Evolutionary conservation across 1,284 basidiomycete species (phyloP).

Genomic region (Ustilago curta): DNA sequence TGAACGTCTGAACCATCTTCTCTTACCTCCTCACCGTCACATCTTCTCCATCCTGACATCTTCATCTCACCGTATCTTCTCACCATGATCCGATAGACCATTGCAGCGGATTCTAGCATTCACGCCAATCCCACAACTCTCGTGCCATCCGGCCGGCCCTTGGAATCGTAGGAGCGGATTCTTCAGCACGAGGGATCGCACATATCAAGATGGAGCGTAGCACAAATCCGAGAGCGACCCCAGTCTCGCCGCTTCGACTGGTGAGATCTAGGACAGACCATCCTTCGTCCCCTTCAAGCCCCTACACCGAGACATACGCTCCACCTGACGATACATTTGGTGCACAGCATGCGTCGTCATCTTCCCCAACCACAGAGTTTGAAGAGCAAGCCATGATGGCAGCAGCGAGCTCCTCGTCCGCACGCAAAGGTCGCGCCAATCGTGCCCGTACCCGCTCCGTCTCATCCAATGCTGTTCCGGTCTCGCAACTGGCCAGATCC

Average conservation of each 20-base stretch:
- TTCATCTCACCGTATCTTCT: background rate
- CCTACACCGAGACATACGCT: background rate
- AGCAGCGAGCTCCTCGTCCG: constrained; percentile 28
- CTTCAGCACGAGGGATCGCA: background rate
- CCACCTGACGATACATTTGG: background rate
- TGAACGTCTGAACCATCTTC: too few species aligned
- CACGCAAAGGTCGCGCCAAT: constrained; percentile 27
- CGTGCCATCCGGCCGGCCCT: constrained; percentile 2
- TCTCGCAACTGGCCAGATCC: constrained; percentile 29
- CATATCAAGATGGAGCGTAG: constrained; percentile 2
- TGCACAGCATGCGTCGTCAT: background rate
- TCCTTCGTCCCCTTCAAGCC: constrained; percentile 6
- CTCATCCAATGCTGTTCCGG: constrained; percentile 40
- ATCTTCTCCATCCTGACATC: background rate
- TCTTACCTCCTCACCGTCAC: background rate
- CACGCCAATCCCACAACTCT: background rate
- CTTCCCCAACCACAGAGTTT: background rate
- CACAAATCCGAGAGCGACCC: background rate
- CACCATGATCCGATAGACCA: constrained; percentile 3
- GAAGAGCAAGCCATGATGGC: constrained; percentile 13
- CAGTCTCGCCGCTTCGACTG: constrained; percentile 31
- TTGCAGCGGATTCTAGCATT: background rate
- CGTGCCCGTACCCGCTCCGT: constrained; percentile 45
- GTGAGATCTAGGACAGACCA: constrained; percentile 26
- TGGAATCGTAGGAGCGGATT: background rate